These are phyloP conservation scores for Linnemannia zychae DNA, from an alignment of 192 early-diverging fungal species.

Conservation along the genomic window DNA sequence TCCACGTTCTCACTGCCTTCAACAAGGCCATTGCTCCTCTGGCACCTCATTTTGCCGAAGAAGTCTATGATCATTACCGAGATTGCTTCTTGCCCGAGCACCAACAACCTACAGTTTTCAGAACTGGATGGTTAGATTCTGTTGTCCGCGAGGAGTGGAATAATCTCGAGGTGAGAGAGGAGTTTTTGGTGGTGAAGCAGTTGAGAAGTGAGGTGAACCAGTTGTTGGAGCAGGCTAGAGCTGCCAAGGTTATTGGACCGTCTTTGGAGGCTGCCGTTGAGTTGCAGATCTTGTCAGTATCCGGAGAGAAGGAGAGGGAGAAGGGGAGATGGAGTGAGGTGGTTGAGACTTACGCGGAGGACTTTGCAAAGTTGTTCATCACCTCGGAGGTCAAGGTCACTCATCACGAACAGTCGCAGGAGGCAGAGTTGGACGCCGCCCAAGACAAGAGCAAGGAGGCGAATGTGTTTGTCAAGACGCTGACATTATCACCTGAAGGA, in stretches of 20 bases:
- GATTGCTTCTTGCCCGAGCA: constrained; percentile 7
- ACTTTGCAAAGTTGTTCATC: constrained; percentile 57
- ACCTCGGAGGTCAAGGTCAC: constrained; percentile 57
- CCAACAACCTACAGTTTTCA: constrained; percentile 31
- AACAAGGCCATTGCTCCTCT: constrained; percentile 53
- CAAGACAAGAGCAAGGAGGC: not conserved
- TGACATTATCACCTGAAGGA: not conserved
- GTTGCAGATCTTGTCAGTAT: constrained; percentile 4
- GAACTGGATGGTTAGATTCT: constrained; percentile 24
- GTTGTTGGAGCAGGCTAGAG: constrained; percentile 42
- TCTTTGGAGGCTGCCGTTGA: constrained; percentile 39
- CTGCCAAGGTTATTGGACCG: constrained; percentile 29
- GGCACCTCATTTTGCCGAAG: constrained; percentile 47
- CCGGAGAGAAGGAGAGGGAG: not conserved
- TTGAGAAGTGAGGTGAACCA: constrained; percentile 38
- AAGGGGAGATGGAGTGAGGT: not conserved
- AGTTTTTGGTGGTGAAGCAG: constrained; percentile 37
- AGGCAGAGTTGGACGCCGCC: not conserved
- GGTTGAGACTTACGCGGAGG: constrained; percentile 9
- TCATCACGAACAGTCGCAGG: not conserved
- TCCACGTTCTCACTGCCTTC: constrained; percentile 74
- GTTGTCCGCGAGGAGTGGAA: constrained; percentile 30
- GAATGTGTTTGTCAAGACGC: constrained; percentile 5
- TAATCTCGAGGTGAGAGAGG: constrained; percentile 5
- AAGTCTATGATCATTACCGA: constrained; percentile 48